Conservation (phyloP, 306 rosid genomes). For the Ceratonia siliqua region DNA sequence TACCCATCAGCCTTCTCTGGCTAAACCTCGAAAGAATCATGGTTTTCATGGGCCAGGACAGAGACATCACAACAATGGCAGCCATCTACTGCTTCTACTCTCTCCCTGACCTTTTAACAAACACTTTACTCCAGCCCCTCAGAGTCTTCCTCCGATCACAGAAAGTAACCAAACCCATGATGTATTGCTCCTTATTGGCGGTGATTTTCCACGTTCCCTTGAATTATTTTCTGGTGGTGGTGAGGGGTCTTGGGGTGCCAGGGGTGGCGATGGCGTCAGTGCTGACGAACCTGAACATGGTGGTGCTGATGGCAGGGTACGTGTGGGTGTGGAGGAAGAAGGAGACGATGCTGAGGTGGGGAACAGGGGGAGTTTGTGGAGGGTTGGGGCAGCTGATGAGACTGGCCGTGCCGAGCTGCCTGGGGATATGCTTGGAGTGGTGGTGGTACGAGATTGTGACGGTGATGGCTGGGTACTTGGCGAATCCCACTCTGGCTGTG, state of each 20-base stretch:
- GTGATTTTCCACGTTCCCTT: constrained; percentile 75
- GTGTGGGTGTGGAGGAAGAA: constrained; percentile 48
- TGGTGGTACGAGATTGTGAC: constrained; percentile 99
- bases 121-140: constrained; percentile 73
- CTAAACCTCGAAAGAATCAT: constrained; percentile 69
- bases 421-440: constrained; percentile 96
- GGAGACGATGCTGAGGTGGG: constrained; percentile 48
- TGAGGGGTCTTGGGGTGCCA: constrained; percentile 59
- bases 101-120: constrained; percentile 77
- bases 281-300: constrained; percentile 78
- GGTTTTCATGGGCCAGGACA: constrained; percentile 80
- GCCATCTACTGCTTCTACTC: constrained; percentile 72
- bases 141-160: constrained; percentile 76
- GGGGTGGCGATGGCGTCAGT: constrained; percentile 95
- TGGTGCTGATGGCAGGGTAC: constrained; percentile 67
- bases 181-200: constrained; percentile 82
- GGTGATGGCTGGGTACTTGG: constrained; percentile 84
- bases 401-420: constrained; percentile 85
- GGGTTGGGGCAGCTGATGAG: constrained; percentile 63
- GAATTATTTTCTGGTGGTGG: constrained; percentile 54
- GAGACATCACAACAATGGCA: constrained; percentile 65
- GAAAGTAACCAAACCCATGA: constrained; percentile 79
- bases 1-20: constrained; percentile 82
- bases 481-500: constrained; percentile 69
- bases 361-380: constrained; percentile 37